Evolutionary conservation across 805 yeast genomes (phyloP), one percentile per base, ranked within the genome.

Genomic region (Metschnikowia matae): DNA sequence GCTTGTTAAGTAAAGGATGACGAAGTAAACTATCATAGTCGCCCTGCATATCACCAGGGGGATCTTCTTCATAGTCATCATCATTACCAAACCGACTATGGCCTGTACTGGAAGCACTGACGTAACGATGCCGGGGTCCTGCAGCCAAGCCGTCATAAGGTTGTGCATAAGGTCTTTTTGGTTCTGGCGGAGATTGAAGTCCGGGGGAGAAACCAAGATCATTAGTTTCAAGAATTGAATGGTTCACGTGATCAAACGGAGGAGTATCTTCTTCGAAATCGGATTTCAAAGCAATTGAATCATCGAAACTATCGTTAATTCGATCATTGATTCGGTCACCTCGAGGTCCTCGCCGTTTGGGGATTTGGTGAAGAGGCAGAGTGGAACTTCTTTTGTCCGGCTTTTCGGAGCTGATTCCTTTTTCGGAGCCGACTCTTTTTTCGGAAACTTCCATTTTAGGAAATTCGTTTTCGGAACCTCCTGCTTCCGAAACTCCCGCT

Each of bases 1-100:
- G 63, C 49, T 66, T 70, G 53, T 73, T 72, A 23, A 72, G 62
- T 34, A 72, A 57, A 3, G 72, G 70, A 8, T 57, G 51, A 46
- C 58, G 63, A 26, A 61, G 35, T 3, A 41, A 18, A 14, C 14
- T 20, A 14, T 38, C 40, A 7, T 20, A 38, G 17, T 38, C 40
- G 10, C 20, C 40, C 40, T 38, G 40, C 26, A 38, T 20, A 14
- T 14, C 11, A 17, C 17, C 36, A 5, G 3, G 7, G 2, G 10
- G 5, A 2, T 6, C 14, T 8, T 6, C 14, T 8, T 36, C 39
- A 13, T 15, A 23, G 3, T 18, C 39, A 4, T 20, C 40, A 2
- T 20, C 45, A 8, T 41, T 41, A 11, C 45, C 45, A n/a, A 41
- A 41, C 14, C 45, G 37, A 13, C 17, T 8, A 13, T 41, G 45